Evolutionary conservation across 2,329 filamentous ascomycete species (phyloP).

Genomic region (Botrytis cinerea): DNA sequence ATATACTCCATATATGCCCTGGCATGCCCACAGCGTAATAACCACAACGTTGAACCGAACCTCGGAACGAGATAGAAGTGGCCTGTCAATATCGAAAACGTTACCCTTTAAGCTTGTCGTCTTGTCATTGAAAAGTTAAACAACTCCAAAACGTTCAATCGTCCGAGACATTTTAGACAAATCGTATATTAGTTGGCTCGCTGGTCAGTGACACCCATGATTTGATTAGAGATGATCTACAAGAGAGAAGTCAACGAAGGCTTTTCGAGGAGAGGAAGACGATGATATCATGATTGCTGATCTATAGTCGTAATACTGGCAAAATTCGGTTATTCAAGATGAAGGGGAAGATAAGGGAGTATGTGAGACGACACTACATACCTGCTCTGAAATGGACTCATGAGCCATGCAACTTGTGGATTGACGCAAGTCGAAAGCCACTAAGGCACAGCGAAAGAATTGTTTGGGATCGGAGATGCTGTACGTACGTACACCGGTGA

Average conservation of each 20-base stretch:
- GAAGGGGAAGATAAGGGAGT: not conserved
- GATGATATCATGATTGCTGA: constrained; percentile 16
- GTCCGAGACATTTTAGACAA: constrained; percentile 15
- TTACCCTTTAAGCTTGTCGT: constrained; percentile 6
- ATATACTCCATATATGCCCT: constrained; percentile 1
- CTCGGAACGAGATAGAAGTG: constrained; percentile 6
- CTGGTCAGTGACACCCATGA: constrained; percentile 19
- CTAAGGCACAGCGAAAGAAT: not conserved
- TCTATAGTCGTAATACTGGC: constrained; percentile 2
- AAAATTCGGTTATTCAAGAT: not conserved
- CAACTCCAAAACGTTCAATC: constrained; percentile 1
- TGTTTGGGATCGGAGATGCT: not conserved
- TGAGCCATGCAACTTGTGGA: not conserved
- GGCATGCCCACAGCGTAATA: not conserved
- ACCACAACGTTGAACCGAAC: not conserved
- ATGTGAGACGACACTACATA: not conserved
- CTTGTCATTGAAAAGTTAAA: constrained; percentile 11
- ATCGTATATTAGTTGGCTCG: constrained; percentile 5
- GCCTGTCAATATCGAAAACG: not conserved
- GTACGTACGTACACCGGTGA: not conserved
- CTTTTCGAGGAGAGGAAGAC: not conserved
- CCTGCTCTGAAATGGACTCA: not conserved
- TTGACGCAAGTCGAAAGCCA: not conserved
- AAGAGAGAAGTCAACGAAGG: constrained; percentile 1
- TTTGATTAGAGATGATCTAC: constrained; percentile 10